Base-by-base conservation (phyloP, 257 asterid species). In the Lycium barbarum region DNA sequence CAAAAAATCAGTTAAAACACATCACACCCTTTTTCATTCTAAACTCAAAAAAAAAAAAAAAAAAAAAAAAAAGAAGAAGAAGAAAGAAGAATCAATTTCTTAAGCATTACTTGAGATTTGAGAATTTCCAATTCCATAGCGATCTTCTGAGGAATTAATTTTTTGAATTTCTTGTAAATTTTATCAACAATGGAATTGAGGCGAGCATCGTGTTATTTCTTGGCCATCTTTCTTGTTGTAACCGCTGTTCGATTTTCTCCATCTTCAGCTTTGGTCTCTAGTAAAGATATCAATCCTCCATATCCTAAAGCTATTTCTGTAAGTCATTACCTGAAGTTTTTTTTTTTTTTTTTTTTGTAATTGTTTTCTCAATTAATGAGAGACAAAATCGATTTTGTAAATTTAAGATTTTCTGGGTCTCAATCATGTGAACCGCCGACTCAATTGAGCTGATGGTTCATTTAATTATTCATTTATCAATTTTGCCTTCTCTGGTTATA, bases 301-400 rank as follows among this genome's bases (percentile, higher is more conserved):
- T 84, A 89, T 40, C 91, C 95, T 33, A 94, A 92, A 88, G 93
- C 95, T 59, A 89, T 93, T 38, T 91, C 92, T 87, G 98, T 90
- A 87, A 91, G 72, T 38, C 61, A 17, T 38, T 7, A 35, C 22
- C 2, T 53, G 17, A 35, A 10, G 5, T 66, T 17, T 14, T 61
- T 3, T 10, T 83, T 36, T 20, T 38, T 68, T n/a, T 26, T 26
- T 36, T 49, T 72, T 6, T 0, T 74, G 62, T 0, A 22, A 74
- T 74, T 51, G 36, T 73, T 67, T 7, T 20, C 6, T 61, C 1
- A 61, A 61, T 2, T n/a, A 61, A 53, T 10, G 67, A 8, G 35
- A 61, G 67, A 3, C 67, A 61, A 9, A 9, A 9, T 63, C 26
- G 40, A 63, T 63, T 26, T 22, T 63, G 47, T 35, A 33, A 66